phyloP scores from a whole-genome alignment of 305 asterid species.

The Fraxinus angustifolia region DNA sequence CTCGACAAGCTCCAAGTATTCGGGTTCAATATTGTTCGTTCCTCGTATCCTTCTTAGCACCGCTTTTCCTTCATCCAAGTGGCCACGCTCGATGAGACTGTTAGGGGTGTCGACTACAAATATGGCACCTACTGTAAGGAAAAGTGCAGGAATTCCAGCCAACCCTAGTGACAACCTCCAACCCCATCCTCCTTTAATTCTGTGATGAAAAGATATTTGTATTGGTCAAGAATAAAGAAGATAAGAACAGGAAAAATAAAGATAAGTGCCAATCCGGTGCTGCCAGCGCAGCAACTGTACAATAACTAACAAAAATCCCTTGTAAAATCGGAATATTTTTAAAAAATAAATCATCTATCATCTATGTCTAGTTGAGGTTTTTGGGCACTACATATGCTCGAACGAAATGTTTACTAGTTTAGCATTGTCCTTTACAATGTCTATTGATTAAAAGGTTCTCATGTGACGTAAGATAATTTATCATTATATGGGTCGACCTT shows the following conservation, averaged over 20 bases:
- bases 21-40: conserved; percentile 68
- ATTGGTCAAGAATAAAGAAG: not conserved
- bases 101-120: conserved; percentile 74
- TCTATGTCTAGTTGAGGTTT: not conserved
- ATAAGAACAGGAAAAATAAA: not conserved
- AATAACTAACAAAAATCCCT: not conserved
- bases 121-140: conserved; percentile 70
- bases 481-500: not conserved
- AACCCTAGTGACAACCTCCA: conserved; percentile 83
- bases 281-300: not conserved
- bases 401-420: not conserved
- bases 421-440: not conserved
- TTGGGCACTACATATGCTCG: not conserved
- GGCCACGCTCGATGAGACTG: conserved; percentile 82
- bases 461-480: not conserved
- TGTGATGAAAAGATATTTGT: conserved; percentile 6
- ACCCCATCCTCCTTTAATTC: conserved; percentile 73
- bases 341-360: not conserved
- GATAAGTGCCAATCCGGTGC: not conserved
- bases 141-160: conserved; percentile 77
- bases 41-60: conserved; percentile 73
- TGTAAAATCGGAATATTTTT: no score
- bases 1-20: conserved; percentile 63
- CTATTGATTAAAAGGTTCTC: not conserved
- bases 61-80: conserved; percentile 64